Evolutionary conservation across 2,329 filamentous ascomycete species (phyloP), one percentile per base, ranked within the genome.

Genomic region (Colletotrichum sp.): DNA sequence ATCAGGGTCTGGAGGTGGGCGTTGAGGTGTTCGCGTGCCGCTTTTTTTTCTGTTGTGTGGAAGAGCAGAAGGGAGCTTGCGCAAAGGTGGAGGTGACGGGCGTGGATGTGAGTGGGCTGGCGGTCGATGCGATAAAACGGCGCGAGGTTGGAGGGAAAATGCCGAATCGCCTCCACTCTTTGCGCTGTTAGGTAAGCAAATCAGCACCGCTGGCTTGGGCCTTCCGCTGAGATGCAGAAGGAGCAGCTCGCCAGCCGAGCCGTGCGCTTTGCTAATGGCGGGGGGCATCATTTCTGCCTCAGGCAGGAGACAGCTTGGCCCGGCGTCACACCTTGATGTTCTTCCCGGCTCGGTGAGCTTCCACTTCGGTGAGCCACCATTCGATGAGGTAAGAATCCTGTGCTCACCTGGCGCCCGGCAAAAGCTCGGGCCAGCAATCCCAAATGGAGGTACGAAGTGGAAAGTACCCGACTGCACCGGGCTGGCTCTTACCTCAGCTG

Each of bases 101-200:
- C 69, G 70, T 76, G 74, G 74, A 69, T 69, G 63, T 10, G 70
- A 74, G 70, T 76, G 74, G 74, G 70, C 52, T 73, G 70, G 62
- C 55, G 63, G 62, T 39, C 44, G 49, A 44, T 76, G 65, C 74
- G 71, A 74, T 76, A 64, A 76, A 76, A 73, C 70, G 74, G 71
- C 74, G 74, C 74, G 74, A 76, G 74, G 74, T 69, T 76, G 74
- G 71, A 69, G 36, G 73, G 70, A 74, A 73, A 76, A 74, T 74
- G 74, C 74, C 74, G 74, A 76, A 49, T 34, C 44, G 59, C 57
- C 74, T 74, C 74, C 74, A 76, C 71, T 60, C 49, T 6, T 28
- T 60, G 15, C 6, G 18, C 6, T 76, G 21, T 76, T 76, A 76
- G 32, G 71, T 76, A 76, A 76, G 74, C 74, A 59, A 63, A 44